These are phyloP conservation scores for Wickerhamiella nectarea DNA, from an alignment of 805 yeast genomes.

Conservation along the genomic window DNA sequence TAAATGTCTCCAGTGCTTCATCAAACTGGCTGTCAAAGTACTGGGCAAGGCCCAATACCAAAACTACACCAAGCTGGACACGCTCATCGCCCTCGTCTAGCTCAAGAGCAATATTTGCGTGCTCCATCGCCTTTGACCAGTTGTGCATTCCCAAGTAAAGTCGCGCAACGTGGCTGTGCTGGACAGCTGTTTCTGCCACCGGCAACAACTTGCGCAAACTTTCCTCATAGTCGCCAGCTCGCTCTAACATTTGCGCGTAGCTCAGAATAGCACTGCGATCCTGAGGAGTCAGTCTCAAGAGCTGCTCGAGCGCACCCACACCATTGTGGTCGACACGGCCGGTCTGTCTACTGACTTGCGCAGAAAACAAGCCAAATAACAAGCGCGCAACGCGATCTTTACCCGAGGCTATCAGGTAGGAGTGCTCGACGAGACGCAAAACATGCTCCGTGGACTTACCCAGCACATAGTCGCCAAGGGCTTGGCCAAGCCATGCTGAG, in stretches of 20 bases:
- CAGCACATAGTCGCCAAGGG: conserved; percentile 33
- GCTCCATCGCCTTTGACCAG: conserved; percentile 46
- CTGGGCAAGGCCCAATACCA: conserved; percentile 57
- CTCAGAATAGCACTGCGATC: conserved; percentile 18
- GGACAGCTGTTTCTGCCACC: not conserved
- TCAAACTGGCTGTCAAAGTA: conserved; percentile 54
- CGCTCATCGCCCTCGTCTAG: conserved; percentile 28
- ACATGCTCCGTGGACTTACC: conserved; percentile 36
- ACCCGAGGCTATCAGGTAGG: conserved; percentile 66
- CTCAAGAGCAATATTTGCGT: conserved; percentile 43
- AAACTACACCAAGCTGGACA: conserved; percentile 36
- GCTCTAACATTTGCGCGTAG: conserved; percentile 37
- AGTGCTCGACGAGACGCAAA: conserved; percentile 52
- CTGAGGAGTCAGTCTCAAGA: conserved; percentile 32
- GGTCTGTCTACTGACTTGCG: conserved; percentile 17
- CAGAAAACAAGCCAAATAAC: conserved; percentile 50
- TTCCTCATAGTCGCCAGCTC: conserved; percentile 45
- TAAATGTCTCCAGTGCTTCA: conserved; percentile 53
- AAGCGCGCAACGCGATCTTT: conserved; percentile 53
- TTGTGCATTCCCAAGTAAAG: conserved; percentile 46
- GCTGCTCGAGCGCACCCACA: conserved; percentile 37
- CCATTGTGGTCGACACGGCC: conserved; percentile 17
- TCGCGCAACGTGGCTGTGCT: conserved; percentile 45
- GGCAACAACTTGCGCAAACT: conserved; percentile 28
- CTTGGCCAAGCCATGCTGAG: conserved; percentile 77